Evolutionary conservation across 139 green algal genomes (phyloP).

Genomic region (Ettlia oleoabundans): DNA sequence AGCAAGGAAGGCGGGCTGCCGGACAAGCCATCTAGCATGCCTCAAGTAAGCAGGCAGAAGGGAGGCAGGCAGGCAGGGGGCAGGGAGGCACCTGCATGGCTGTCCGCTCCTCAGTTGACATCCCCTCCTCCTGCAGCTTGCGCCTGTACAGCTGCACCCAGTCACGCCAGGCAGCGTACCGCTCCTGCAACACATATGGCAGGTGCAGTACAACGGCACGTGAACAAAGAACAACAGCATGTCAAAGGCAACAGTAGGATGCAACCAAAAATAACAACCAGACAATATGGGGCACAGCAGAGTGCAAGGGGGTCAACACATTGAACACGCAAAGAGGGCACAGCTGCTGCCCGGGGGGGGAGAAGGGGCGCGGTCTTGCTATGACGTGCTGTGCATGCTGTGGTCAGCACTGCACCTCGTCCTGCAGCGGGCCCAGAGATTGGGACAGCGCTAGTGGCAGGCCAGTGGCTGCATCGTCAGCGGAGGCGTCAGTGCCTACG

Average conservation of each 20-base stretch:
- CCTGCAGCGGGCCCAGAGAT: conserved; percentile 31
- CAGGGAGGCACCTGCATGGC: conserved; percentile 44
- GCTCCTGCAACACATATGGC: conserved; percentile 30
- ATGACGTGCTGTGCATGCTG: conserved; percentile 10
- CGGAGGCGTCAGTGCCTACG: not conserved
- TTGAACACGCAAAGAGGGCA: not conserved
- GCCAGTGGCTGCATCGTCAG: not conserved
- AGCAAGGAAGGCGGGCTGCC: too few relatives aligned
- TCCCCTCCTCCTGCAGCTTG: conserved; percentile 58
- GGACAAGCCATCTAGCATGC: not conserved
- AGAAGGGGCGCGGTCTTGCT: not conserved
- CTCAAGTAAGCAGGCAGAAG: not conserved
- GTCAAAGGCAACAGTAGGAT: not conserved
- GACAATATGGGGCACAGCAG: not conserved
- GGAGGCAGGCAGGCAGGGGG: not conserved
- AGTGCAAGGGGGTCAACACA: not conserved
- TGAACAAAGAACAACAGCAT: not conserved
- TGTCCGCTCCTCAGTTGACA: conserved; percentile 48
- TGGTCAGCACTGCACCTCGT: not conserved
- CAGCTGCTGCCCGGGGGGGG: too few relatives aligned
- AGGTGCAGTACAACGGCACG: not conserved
- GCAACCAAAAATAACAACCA: not conserved
- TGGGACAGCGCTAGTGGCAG: conserved; percentile 36
- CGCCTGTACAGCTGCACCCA: conserved; percentile 71
- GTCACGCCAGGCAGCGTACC: conserved; percentile 53